These are phyloP conservation scores for Fusarium euwallaceae DNA, from an alignment of 2,329 filamentous ascomycete genomes.

Conservation along the genomic window DNA sequence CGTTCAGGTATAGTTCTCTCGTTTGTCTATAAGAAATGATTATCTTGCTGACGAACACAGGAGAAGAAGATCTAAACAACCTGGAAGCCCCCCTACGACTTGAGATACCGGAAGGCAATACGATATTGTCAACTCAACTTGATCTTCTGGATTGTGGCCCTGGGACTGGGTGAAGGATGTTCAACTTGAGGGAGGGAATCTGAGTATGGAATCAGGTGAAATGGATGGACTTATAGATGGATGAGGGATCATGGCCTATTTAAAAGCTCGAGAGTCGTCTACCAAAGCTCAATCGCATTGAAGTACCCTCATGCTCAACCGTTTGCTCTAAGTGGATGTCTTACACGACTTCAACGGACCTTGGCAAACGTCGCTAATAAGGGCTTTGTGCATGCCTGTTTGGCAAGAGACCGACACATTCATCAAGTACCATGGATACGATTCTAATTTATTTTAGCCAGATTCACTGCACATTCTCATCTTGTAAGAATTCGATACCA, in stretches of 20 bases:
- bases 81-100: neutral
- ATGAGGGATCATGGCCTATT: neutral
- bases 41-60: neutral
- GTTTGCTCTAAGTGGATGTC: neutral
- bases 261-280: neutral
- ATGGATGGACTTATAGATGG: neutral
- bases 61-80: neutral
- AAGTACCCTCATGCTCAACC: neutral
- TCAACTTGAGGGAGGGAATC: neutral
- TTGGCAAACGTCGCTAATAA: neutral
- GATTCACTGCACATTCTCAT: neutral
- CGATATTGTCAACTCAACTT: neutral
- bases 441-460: neutral
- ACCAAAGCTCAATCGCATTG: neutral
- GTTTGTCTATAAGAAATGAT: neutral
- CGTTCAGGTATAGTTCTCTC: neutral
- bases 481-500: neutral
- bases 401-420: neutral
- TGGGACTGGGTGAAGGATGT: neutral
- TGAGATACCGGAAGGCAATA: neutral
- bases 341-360: neutral
- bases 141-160: neutral
- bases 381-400: neutral
- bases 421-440: fast-evolving
- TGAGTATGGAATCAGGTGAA: neutral